phyloP scores from a whole-genome alignment of 148 eudicot species.

The Hydrangea macrophylla region DNA sequence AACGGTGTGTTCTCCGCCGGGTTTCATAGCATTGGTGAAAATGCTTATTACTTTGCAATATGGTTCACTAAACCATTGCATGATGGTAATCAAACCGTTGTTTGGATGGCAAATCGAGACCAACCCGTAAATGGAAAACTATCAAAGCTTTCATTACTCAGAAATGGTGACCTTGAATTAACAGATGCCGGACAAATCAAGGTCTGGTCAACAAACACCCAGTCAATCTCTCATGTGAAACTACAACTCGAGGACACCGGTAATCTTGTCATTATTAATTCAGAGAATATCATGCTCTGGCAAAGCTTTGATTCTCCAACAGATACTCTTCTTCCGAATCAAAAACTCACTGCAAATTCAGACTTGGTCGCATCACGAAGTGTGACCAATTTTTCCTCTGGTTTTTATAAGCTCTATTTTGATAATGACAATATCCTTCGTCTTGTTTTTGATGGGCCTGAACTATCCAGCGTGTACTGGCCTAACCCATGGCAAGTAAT shows the following conservation, averaged over 20 bases:
- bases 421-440: conserved; percentile 32
- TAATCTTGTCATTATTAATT: conserved; percentile 30
- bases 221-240: neutral
- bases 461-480: conserved; percentile 39
- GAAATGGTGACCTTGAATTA: conserved; percentile 35
- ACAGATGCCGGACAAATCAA: conserved; percentile 20
- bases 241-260: conserved; percentile 27
- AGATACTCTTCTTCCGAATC: conserved; percentile 40
- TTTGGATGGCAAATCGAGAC: conserved; percentile 58
- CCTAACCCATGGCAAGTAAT: conserved; percentile 16
- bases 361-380: conserved; percentile 34
- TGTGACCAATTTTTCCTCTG: conserved; percentile 30
- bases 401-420: conserved; percentile 41
- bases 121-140: conserved; percentile 37
- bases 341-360: conserved; percentile 22
- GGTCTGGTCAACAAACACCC: conserved; percentile 30
- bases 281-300: conserved; percentile 22
- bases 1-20: conserved; percentile 31
- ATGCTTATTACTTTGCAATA: conserved; percentile 34
- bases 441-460: conserved; percentile 27
- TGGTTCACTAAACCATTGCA: conserved; percentile 22
- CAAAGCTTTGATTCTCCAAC: conserved; percentile 55
- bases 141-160: conserved; percentile 29
- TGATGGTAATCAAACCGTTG: conserved; percentile 11
- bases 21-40: conserved; percentile 29